Percentiles rank a stretch among this genome's conserved stretches.
Evolutionary conservation across 805 yeast genomes (phyloP).

Genomic region (Maudiozyma serrabonitensis): DNA sequence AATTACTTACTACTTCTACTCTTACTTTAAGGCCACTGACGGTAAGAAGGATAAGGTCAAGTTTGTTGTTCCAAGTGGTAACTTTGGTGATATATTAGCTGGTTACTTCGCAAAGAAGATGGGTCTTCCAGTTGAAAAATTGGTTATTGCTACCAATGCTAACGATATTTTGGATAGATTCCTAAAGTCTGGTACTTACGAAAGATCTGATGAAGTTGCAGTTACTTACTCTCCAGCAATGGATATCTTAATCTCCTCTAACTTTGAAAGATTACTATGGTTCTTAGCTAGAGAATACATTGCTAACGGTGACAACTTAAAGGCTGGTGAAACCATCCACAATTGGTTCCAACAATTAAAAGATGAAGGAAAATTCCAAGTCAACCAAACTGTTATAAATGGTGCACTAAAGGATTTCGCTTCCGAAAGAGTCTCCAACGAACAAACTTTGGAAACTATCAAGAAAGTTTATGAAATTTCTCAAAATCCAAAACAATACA

Average conservation of each 20-base stretch:
- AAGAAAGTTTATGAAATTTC: constrained; percentile 52
- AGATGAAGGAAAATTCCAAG: constrained; percentile 64
- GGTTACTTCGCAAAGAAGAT: constrained; percentile 90
- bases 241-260: constrained; percentile 93
- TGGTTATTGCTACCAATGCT: constrained; percentile 91
- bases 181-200: constrained; percentile 76
- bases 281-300: constrained; percentile 67
- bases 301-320: constrained; percentile 45
- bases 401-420: constrained; percentile 63
- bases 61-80: constrained; percentile 94
- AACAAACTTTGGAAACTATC: constrained; percentile 72
- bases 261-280: constrained; percentile 95
- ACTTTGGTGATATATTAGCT: constrained; percentile 96
- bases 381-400: constrained; percentile 50
- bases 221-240: constrained; percentile 95
- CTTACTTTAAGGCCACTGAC: constrained; percentile 61
- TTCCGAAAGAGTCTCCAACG: constrained; percentile 72
- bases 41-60: constrained; percentile 44
- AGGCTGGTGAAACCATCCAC: constrained; percentile 66
- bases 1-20: constrained; percentile 90
- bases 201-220: constrained; percentile 64
- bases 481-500: constrained; percentile 51
- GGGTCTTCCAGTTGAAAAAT: constrained; percentile 85
- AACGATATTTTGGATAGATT: constrained; percentile 93
- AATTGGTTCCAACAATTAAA: constrained; percentile 76